Evolutionary conservation across 257 asterid species (phyloP), one percentile per base, ranked within the genome.

Genomic region (Solanum chiquidenum): DNA sequence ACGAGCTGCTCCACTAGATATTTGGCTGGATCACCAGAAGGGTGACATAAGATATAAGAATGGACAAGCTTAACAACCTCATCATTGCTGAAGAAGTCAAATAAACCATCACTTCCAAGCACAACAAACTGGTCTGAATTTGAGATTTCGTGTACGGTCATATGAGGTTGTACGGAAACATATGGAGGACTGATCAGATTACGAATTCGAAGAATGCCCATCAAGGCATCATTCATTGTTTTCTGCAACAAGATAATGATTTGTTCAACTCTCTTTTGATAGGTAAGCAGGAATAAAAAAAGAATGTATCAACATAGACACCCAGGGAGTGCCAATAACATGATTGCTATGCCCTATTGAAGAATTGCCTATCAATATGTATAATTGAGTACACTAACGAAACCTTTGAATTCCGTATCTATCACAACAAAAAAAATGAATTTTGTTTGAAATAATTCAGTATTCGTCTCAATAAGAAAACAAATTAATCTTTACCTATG

Each of bases 91-190:
- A 97, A 95, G 92, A 97, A 97, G 91, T 97, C 99, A 42, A 97
- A 97, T 83, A 97, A 92, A 86, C 99, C 98, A 79, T 97, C 99
- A 66, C 99, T 97, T 29, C 98, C 99, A 12, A 95, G 96, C n/a
- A 97, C 95, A 79, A 95, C 97, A 83, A 97, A 95, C 87, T 93
- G 95, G 88, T 97, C 99, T 0, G 93, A 89, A 73, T 89, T 91
- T 3, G 98, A 93, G 88, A 97, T 92, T 88, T 95, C 93, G 40
- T 94, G 99, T 7, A 93, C 98, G 12, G 84, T 55, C 6, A 95
- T 85, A 23, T 96, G 95, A 46, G 99, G 99, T 86, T 92, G 89
- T 68, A 88, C 72, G n/a, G 98, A 95, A 73, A 96, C 92, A 84
- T 97, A 97, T 52, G 99, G 99, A 86, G 99, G 99, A 79, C 98